Conservation (phyloP, 2,329 filamentous ascomycete species). For the Dothistroma pini region DNA sequence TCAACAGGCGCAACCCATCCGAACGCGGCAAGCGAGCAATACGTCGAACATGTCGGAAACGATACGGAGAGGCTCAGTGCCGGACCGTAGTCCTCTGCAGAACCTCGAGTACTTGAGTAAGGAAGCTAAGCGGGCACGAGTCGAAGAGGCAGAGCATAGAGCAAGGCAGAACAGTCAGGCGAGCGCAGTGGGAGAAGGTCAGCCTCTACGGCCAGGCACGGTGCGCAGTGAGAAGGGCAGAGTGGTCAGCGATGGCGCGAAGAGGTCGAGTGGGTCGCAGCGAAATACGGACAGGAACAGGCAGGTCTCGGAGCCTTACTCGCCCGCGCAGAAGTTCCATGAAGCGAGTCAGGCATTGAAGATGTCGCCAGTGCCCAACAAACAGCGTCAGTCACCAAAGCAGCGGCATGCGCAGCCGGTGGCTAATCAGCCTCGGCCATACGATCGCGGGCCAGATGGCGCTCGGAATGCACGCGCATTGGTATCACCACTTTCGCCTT, state of each 20-base stretch:
- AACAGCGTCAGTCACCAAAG: neutral
- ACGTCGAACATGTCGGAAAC: conserved; percentile 21
- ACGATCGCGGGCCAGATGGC: conserved; percentile 10
- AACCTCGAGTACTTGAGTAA: conserved; percentile 94
- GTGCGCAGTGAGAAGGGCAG: conserved; percentile 25
- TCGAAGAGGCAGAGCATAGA: conserved; percentile 75
- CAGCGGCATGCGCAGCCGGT: conserved; percentile 4
- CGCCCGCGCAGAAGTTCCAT: conserved; percentile 12
- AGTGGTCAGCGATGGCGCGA: conserved; percentile 27
- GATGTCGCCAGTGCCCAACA: conserved; percentile 5
- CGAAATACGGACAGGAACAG: conserved; percentile 8
- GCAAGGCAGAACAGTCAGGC: conserved; percentile 54
- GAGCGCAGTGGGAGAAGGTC: conserved; percentile 14
- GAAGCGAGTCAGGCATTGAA: conserved; percentile 23
- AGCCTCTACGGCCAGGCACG: conserved; percentile 18
- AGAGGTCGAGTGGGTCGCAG: conserved; percentile 2
- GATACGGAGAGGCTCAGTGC: conserved; percentile 56
- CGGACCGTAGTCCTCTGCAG: conserved; percentile 85
- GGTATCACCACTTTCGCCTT: neutral
- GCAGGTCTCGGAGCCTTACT: conserved; percentile 9
- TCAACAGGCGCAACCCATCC: conserved; percentile 3
- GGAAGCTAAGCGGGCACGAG: conserved; percentile 84
- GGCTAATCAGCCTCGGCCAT: conserved; percentile 14
- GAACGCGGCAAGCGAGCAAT: conserved; percentile 21
- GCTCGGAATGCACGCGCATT: neutral